Percentiles rank a stretch among this genome's conserved stretches.
These are phyloP conservation scores for Arthroderma sp. DNA, from an alignment of 2,329 filamentous ascomycete genomes.

Conservation along the genomic window DNA sequence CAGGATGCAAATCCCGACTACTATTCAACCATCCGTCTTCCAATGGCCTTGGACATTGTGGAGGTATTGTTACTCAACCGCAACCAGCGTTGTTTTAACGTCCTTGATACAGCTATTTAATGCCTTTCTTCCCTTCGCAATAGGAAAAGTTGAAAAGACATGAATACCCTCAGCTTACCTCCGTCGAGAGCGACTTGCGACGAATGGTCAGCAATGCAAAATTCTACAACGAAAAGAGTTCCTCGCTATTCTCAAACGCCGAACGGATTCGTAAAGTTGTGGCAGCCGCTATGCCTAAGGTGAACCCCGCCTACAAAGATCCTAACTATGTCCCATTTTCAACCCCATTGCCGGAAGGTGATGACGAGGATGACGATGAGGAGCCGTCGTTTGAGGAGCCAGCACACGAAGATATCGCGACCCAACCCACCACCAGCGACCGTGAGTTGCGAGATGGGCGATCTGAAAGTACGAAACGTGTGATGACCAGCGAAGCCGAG, in stretches of 20 bases:
- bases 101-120: not conserved
- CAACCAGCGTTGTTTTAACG: not conserved
- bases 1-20: slow-evolving; percentile 55
- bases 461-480: not conserved
- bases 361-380: slow-evolving; percentile 18
- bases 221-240: slow-evolving; percentile 62
- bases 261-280: slow-evolving; percentile 76
- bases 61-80: slow-evolving; percentile 36
- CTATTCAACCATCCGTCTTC: slow-evolving; percentile 63
- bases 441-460: not conserved
- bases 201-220: slow-evolving; percentile 81
- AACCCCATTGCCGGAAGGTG: slow-evolving; percentile 55
- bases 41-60: slow-evolving; percentile 64
- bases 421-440: not conserved
- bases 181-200: slow-evolving; percentile 74
- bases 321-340: slow-evolving; percentile 57
- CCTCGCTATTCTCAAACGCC: slow-evolving; percentile 65
- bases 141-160: slow-evolving; percentile 52
- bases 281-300: slow-evolving; percentile 75
- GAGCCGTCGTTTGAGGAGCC: slow-evolving; percentile 5
- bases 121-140: not conserved
- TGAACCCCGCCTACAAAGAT: slow-evolving; percentile 68
- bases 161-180: slow-evolving; percentile 57
- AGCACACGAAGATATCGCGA: slow-evolving; percentile 5
- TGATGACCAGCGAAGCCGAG: too few species aligned